Base-by-base conservation (phyloP, 148 eudicot species). In the Amaranthus cruentus region DNA sequence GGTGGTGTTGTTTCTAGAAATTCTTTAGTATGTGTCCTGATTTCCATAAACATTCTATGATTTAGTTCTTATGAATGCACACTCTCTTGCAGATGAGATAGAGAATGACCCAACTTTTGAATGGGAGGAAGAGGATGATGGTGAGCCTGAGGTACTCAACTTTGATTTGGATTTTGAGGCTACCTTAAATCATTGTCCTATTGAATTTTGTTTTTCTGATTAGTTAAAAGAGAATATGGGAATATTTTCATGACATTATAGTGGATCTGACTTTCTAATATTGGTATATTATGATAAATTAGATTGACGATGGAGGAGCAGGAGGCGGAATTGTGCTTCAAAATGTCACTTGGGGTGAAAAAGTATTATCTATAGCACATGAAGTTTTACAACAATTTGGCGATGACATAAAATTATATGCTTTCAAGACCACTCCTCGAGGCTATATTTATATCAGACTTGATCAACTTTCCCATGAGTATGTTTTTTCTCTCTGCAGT, bases 301-400 rank as follows among this genome's bases (percentile, higher is more conserved):
- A 96, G 96, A 72, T 88, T 74, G 99, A 89, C 13, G 97, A 96
- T 83, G 99, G 99, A 77, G 96, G 96, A 46, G 92, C 88, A 84
- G 98, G 98, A 46, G 98, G 99, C 77, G 99, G 99, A 75, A 76
- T 96, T 49, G 92, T 84, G 73, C 83, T 96, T 43, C 88, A 92
- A 71, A 87, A 85, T 71, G 85, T 93, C 70, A 76, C 85, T 64
- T 96, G 99, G 99, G 99, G 97, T 53, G 92, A 86, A 67, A 87
- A 71, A 64, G 96, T 80, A 66, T 73, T 96, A 69, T 87, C 94
- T 14, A 83, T 92, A 70, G 96, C 96, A 74, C 87, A 62, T 63
- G 91, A 92, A 77, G 85, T 92, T 71, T 59, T 96, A 71, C 72
- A 50, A 50, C 80, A 87, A 67, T 92, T 85, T 77, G 87, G 81